phyloP scores from a whole-genome alignment of 108 stramenopile species.

The Cyclotella baltica region DNA sequence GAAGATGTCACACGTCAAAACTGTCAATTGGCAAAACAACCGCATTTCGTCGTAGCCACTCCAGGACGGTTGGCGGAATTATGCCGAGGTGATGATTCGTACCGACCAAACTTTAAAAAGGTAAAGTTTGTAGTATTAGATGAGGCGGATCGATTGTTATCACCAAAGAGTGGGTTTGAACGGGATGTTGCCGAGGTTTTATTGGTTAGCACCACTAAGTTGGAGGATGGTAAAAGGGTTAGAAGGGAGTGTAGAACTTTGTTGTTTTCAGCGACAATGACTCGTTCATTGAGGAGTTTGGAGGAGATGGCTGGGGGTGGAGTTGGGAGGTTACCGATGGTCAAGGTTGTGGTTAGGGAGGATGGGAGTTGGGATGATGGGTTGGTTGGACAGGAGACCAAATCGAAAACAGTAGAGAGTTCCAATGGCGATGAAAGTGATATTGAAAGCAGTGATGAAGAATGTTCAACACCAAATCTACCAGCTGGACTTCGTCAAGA shows the following conservation, averaged over 20 bases:
- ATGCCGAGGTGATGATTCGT: slow-evolving; percentile 61
- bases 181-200: slow-evolving; percentile 90
- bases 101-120: slow-evolving; percentile 73
- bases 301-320: slow-evolving; percentile 84
- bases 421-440: neutral
- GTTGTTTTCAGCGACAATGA: slow-evolving; percentile 97
- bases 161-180: slow-evolving; percentile 86
- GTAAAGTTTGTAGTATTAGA: slow-evolving; percentile 93
- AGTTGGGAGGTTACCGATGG: slow-evolving; percentile 69
- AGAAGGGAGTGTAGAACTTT: slow-evolving; percentile 89
- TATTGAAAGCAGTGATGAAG: slow-evolving; percentile 20
- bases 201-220: slow-evolving; percentile 57
- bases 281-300: slow-evolving; percentile 79
- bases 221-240: slow-evolving; percentile 33
- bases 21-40: slow-evolving; percentile 74
- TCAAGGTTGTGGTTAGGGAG: slow-evolving; percentile 71
- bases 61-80: slow-evolving; percentile 93
- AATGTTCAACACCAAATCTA: slow-evolving; percentile 68
- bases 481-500: slow-evolving; percentile 92
- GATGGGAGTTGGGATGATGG: slow-evolving; percentile 54
- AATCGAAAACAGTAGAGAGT: slow-evolving; percentile 28
- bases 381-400: slow-evolving; percentile 5
- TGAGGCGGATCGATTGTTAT: slow-evolving; percentile 96
- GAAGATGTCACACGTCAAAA: slow-evolving; percentile 82
- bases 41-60: slow-evolving; percentile 96